phyloP scores from a whole-genome alignment of 768 basidiomycete species.

The Hydnomerulius pinastri region DNA sequence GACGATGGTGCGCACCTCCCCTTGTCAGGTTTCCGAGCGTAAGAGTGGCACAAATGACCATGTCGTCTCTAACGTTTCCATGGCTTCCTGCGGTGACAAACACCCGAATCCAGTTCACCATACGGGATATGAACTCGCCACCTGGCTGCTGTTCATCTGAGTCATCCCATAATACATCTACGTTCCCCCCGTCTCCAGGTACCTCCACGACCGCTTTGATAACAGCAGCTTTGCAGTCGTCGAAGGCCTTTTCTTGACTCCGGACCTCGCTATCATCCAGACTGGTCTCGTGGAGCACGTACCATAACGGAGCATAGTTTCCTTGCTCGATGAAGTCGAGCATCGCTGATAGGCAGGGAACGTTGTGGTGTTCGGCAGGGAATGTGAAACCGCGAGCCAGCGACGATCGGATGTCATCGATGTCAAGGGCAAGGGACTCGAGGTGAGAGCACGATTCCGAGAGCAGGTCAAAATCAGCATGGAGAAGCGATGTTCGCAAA shows the following conservation, averaged over 20 bases:
- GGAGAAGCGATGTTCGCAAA: constrained; percentile 49
- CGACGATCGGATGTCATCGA: constrained; percentile 72
- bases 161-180: constrained; percentile 76
- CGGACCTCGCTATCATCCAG: constrained; percentile 48
- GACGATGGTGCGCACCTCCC: constrained; percentile 53
- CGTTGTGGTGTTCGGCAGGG: constrained; percentile 55
- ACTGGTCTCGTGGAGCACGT: constrained; percentile 34
- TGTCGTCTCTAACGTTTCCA: constrained; percentile 59
- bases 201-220: constrained; percentile 87
- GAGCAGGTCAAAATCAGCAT: constrained; percentile 70
- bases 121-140: constrained; percentile 69
- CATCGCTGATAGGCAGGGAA: constrained; percentile 62
- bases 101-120: constrained; percentile 74
- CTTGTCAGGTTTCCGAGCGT: constrained; percentile 81
- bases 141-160: constrained; percentile 56
- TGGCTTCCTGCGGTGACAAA: constrained; percentile 44
- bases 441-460: constrained; percentile 75
- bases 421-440: constrained; percentile 77
- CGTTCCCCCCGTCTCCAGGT: constrained; percentile 78
- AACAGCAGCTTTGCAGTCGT: constrained; percentile 81
- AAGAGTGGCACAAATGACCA: constrained; percentile 81
- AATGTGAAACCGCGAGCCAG: constrained; percentile 67
- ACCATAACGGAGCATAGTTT: constrained; percentile 68
- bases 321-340: constrained; percentile 77
- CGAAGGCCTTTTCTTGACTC: constrained; percentile 70